phyloP scores from a whole-genome alignment of 306 rosid genomes.

The Sicyos baderoa region DNA sequence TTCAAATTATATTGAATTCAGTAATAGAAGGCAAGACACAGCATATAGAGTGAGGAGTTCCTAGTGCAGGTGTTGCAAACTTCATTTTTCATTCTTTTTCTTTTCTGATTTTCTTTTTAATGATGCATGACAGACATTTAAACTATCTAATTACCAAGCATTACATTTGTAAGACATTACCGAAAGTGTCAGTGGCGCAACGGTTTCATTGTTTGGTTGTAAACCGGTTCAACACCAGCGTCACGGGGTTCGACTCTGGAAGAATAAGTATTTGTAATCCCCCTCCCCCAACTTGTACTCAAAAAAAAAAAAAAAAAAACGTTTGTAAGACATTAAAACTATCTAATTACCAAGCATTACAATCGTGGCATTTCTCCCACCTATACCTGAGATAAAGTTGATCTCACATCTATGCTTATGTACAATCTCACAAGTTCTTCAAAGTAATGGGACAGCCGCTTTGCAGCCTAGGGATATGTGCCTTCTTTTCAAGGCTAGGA shows the following conservation, averaged over 20 bases:
- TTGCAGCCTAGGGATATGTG: constrained; percentile 56
- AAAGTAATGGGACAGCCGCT: constrained; percentile 63
- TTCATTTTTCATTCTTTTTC: no score
- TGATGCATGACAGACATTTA: not conserved
- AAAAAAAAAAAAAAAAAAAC: no score
- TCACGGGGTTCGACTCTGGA: no score
- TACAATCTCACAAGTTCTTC: constrained; percentile 34
- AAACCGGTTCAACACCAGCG: no score
- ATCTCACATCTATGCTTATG: constrained; percentile 17
- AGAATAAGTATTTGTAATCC: no score
- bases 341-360: not conserved
- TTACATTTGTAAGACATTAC: constrained; percentile 8
- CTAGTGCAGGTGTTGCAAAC: no score
- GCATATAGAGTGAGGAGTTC: not conserved
- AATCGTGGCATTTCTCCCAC: not conserved
- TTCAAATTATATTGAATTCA: not conserved
- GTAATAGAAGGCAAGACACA: not conserved
- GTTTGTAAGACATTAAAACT: constrained; percentile 1
- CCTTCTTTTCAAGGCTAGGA: constrained; percentile 56
- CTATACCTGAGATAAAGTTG: not conserved
- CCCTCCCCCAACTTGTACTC: no score
- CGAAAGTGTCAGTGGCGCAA: no score
- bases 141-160: not conserved
- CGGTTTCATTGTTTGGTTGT: no score
- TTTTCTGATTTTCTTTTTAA: not conserved